phyloP scores from a whole-genome alignment of 176 grass and related monocot species.

The Cocos nucifera region DNA sequence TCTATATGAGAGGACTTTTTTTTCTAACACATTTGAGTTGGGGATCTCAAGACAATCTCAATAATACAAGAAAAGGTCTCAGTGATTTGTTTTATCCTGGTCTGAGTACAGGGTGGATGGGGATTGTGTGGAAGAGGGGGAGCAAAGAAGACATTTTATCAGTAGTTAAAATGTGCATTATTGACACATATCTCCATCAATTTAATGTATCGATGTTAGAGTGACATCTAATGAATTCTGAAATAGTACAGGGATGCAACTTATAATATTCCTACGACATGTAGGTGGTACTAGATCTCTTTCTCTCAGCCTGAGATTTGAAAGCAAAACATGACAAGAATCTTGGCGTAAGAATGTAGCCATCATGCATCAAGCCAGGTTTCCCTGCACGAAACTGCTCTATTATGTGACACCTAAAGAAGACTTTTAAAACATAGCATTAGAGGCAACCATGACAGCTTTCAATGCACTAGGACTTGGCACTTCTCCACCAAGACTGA shows the following conservation, averaged over 20 bases:
- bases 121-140: constrained; percentile 15
- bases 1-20: constrained; percentile 12
- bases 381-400: too few relatives aligned
- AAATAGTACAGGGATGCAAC: too few relatives aligned
- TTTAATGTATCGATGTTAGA: not conserved
- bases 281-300: too few relatives aligned
- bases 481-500: not conserved
- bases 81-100: not conserved
- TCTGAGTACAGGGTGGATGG: constrained; percentile 8
- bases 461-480: not conserved
- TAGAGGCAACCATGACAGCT: constrained; percentile 3
- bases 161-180: not conserved
- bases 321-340: too few relatives aligned
- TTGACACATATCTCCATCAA: not conserved
- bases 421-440: not conserved
- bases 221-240: not conserved
- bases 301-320: too few relatives aligned
- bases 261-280: too few relatives aligned
- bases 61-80: constrained; percentile 15
- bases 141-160: constrained; percentile 5
- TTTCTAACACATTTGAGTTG: constrained; percentile 19
- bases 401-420: not conserved
- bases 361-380: too few relatives aligned
- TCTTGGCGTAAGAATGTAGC: too few relatives aligned
- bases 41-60: constrained; percentile 50